Conservation (phyloP, 306 rosid species). For the Rosa lucieae region DNA sequence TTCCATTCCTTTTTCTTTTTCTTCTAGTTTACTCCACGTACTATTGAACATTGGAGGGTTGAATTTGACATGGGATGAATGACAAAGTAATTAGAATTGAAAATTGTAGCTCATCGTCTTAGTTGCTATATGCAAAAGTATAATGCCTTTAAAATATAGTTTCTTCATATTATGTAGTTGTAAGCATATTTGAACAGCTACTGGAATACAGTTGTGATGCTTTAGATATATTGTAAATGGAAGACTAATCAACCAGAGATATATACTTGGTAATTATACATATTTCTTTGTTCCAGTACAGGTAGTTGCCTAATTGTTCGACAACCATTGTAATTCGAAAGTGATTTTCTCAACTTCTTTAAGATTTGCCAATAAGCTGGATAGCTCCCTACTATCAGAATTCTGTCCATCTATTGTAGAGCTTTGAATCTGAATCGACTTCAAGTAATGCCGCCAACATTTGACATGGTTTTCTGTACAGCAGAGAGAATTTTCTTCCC, state of each 20-base stretch:
- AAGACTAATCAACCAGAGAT: neutral
- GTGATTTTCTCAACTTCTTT: neutral
- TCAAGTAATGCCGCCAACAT: neutral
- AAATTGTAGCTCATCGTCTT: constrained; percentile 1
- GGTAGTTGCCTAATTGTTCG: neutral
- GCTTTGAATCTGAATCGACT: neutral
- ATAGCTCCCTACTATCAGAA: neutral
- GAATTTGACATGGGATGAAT: neutral
- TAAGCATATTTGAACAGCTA: neutral
- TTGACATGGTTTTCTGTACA: too few species aligned
- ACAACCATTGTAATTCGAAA: neutral
- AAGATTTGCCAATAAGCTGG: neutral
- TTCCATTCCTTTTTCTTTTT: neutral
- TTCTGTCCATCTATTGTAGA: neutral
- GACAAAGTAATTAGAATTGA: neutral
- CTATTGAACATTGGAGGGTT: too few species aligned
- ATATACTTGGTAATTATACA: neutral
- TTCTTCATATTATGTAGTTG: neutral
- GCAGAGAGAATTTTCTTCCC: neutral
- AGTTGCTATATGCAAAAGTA: neutral
- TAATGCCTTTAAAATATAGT: neutral
- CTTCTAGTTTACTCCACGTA: too few species aligned
- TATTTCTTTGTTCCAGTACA: too few species aligned
- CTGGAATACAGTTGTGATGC: too few species aligned
- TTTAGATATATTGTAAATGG: too few species aligned